phyloP scores from a whole-genome alignment of 306 rosid genomes.

The Aeschynomene evenia region DNA sequence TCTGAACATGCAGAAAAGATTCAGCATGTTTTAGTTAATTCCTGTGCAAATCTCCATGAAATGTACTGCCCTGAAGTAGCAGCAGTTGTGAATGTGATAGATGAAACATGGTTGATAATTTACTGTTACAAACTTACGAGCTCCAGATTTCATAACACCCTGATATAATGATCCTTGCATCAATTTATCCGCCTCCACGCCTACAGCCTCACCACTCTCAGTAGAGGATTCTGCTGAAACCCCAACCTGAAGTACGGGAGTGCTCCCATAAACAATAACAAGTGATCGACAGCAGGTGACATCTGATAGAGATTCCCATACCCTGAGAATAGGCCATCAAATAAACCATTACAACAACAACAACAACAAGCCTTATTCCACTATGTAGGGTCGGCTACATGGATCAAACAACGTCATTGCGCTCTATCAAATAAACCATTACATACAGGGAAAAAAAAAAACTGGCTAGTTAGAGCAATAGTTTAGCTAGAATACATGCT shows the following conservation, averaged over 20 bases:
- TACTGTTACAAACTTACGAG: slow-evolving; percentile 63
- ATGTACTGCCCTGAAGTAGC: slow-evolving; percentile 2
- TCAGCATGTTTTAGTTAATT: slow-evolving; percentile 15
- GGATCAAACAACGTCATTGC: too few species aligned
- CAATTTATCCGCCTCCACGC: slow-evolving; percentile 65
- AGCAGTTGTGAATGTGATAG: slow-evolving; percentile 16
- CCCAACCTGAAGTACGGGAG: slow-evolving; percentile 78
- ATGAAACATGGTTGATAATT: slow-evolving; percentile 6
- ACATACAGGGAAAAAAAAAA: background rate
- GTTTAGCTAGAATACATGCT: background rate
- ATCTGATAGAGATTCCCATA: slow-evolving; percentile 65
- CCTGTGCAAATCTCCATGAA: slow-evolving; percentile 15
- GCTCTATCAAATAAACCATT: too few species aligned
- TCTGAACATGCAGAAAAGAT: slow-evolving; percentile 46
- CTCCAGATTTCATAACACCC: slow-evolving; percentile 70
- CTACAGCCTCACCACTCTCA: slow-evolving; percentile 51
- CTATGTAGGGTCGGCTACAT: too few species aligned
- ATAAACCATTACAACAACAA: too few species aligned
- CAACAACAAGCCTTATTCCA: too few species aligned
- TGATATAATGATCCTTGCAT: slow-evolving; percentile 69
- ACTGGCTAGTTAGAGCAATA: background rate
- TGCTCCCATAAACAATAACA: slow-evolving; percentile 67
- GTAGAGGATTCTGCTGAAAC: slow-evolving; percentile 57
- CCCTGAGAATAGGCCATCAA: slow-evolving; percentile 55
- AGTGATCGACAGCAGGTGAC: slow-evolving; percentile 80